Base-by-base conservation (phyloP, 1,284 basidiomycete genomes). In the Malassezia cuniculi region DNA sequence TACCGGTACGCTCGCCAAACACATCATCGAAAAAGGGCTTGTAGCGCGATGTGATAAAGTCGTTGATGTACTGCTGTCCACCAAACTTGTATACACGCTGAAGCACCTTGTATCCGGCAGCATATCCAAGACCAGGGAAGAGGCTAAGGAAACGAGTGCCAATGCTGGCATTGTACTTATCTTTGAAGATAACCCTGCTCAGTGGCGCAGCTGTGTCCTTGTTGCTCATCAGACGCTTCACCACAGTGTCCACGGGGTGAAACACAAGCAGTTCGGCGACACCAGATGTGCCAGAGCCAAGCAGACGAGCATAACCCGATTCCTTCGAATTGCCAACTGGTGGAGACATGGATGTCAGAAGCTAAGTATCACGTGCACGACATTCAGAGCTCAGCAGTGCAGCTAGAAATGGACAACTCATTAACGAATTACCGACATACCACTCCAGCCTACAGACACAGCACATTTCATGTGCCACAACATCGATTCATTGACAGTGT, bases 161-260 rank as follows among this genome's bases (percentile, higher is more conserved):
- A 6, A 56, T 34, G n/a, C 44, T 38, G 5, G 85, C 81, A 2
- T 74, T 66, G 5, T 87, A 82, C 36, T 82, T 74, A 39, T 89
- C 80, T 36, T 81, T 78, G 77, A 97, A 97, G 68, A 97, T 75
- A 71, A 95, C 14, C 74, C 74, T 27, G 22, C 80, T 76, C 52
- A 83, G 79, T 76, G 50, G 50, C 10, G 47, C 37, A 12, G 50
- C 40, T 1, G 43, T 27, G 12, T 47, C 39, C 45, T 64, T 66
- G 78, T 95, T 94, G 68, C 85, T 87, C 90, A 95, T 95, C 48
- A 97, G 71, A 28, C 90, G 80, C 71, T 97, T 97, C 15, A 90
- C 86, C 45, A 95, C 80, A 1, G 90, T 97, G 71, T 95, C 89
- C 43, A 69, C 68, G 10, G 68, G 68, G 49, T 69, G 68, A 56